Base-by-base conservation (phyloP, 2,329 filamentous ascomycete genomes). In the Ceratocystis destructans region DNA sequence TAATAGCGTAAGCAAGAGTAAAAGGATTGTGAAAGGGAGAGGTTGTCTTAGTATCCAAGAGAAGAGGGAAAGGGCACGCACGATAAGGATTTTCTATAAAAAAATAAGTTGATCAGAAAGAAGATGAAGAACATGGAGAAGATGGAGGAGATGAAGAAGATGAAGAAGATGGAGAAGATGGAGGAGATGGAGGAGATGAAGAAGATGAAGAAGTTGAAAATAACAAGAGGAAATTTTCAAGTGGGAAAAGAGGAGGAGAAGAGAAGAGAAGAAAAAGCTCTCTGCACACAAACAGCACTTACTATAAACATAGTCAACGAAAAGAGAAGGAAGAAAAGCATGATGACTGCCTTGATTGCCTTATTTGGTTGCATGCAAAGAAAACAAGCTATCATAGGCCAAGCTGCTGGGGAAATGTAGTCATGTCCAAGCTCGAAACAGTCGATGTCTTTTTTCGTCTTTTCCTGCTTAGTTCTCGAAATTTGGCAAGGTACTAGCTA, bases 361-460 rank as follows among this genome's bases (percentile, higher is more conserved):
- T 33, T 33, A 33, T 59, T 33, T 20, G 25, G 55, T 15, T 57
- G 53, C 53, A 28, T 57, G 53, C 53, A 33, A 57, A 57, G 22
- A 25, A 57, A 57, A 57, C 28, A n/a, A 59, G 15, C n/a, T 25
- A 28, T 59, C 55, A 59, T 59, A 37, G 15, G 28, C 25, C 28
- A 59, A 37, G 28, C 17, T 17, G 20, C 28, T 37, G 22, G 55
- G 22, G 28, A 59, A 31, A 59, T 37, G 15, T 59, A 59, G 55
- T 31, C 31, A 37, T 37, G 55, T 37, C 55, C 25, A 59, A 59
- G 55, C 55, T 59, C 55, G 28, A 59, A 59, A 59, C 55, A 59
- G 55, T 37, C 55, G 28, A 59, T 20, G 17, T 31, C 5, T 4
- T 37, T 59, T 37, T 59, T 59, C n/a, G 7, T 59, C n/a, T 25